Base-by-base conservation (phyloP, 805 yeast genomes). In the Ogataea pilisensis region DNA sequence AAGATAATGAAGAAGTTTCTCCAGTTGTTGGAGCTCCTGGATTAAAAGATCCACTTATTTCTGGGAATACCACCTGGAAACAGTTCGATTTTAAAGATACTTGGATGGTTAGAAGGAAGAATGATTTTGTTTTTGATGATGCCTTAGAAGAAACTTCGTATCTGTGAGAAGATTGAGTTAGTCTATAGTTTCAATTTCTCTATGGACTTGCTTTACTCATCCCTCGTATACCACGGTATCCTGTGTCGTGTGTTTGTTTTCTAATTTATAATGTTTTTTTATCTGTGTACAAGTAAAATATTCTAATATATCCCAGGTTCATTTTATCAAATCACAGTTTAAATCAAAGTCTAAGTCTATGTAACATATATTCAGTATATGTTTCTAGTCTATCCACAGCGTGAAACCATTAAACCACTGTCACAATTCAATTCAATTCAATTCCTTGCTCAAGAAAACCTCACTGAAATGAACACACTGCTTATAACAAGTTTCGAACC, bases 381-480 rank as follows among this genome's bases (percentile, higher is more conserved):
- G n/a, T n/a, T n/a, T n/a, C n/a, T n/a, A n/a, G n/a, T n/a, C n/a
- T n/a, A n/a, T n/a, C n/a, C n/a, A n/a, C n/a, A n/a, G n/a, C n/a
- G n/a, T n/a, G n/a, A n/a, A n/a, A n/a, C n/a, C n/a, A n/a, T n/a
- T n/a, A 35, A 20, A 3, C 20, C 11, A 22, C 7, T 22, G 26
- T 22, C 7, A 8, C 16, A 8, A 27, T 8, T 13, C 16, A 6
- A 27, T 27, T 27, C 14, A 27, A 14, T 22, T 28, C 28, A 57
- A 41, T 45, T 80, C 87, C 37, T 56, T 68, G 46, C 72, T 68
- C 38, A 90, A 54, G 48, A 90, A 85, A 45, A 78, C 80, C 49
- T 82, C 76, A 42, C 86, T 77, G 58, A 91, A 91, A 51, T 85
- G 89, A 9, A 66, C 57, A 37, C 89, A 71, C 57, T 90, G 98